phyloP scores from a whole-genome alignment of 2,329 filamentous ascomycete genomes.

The Talaromyces atroroseus region DNA sequence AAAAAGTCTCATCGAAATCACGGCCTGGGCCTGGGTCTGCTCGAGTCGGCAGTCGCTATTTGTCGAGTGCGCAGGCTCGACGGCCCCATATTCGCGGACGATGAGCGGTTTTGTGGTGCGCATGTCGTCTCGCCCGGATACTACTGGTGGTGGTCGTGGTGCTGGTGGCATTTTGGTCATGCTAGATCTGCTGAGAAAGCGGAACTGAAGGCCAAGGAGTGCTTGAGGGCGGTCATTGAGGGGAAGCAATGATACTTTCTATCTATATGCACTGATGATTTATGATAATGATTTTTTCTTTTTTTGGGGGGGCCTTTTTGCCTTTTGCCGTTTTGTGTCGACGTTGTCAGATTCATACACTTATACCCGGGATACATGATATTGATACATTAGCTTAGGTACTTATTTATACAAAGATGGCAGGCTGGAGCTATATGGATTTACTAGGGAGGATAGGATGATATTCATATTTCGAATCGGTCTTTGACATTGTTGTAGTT shows the following conservation, averaged over 20 bases:
- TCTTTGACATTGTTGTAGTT: too few relatives aligned
- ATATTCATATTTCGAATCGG: too few relatives aligned
- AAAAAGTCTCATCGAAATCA: constrained; percentile 60
- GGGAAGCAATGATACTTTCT: constrained; percentile 1
- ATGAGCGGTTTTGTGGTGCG: constrained; percentile 37
- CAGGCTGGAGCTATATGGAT: neutral
- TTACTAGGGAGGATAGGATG: neutral
- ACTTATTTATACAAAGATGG: neutral
- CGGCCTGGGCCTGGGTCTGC: constrained; percentile 65
- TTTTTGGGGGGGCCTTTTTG: neutral
- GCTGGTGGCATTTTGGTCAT: constrained; percentile 62
- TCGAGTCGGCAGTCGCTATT: constrained; percentile 66
- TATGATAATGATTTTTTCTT: neutral
- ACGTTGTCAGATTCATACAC: neutral
- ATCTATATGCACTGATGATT: neutral
- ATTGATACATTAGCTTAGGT: neutral
- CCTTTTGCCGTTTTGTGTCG: neutral
- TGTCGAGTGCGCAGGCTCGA: constrained; percentile 65
- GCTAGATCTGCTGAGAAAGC: constrained; percentile 29
- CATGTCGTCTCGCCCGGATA: constrained; percentile 58
- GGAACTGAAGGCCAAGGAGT: too few relatives aligned
- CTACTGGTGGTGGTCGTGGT: constrained; percentile 55
- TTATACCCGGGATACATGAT: neutral
- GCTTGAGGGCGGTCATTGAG: constrained; percentile 20
- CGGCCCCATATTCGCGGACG: constrained; percentile 61